phyloP scores from a whole-genome alignment of 2,329 filamentous ascomycete genomes.

The Fusarium sp. region DNA sequence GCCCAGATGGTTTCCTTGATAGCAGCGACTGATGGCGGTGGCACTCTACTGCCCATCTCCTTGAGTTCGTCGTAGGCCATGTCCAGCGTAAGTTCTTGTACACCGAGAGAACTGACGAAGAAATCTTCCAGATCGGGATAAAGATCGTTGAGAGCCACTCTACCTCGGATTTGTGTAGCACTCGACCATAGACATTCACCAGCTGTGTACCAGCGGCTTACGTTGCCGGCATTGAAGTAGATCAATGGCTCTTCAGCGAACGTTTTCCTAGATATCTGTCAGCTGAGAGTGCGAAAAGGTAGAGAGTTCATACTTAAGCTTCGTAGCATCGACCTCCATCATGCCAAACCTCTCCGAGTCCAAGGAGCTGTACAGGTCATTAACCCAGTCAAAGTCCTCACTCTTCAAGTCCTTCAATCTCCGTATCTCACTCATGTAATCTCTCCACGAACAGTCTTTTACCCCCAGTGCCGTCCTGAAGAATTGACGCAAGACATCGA shows the following conservation, averaged over 20 bases:
- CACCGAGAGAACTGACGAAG: conserved; percentile 44
- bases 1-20: conserved; percentile 45
- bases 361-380: conserved; percentile 10
- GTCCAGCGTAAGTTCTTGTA: conserved; percentile 40
- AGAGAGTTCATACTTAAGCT: neutral
- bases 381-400: conserved; percentile 31
- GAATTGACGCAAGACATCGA: conserved; percentile 29
- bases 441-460: conserved; percentile 17
- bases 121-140: conserved; percentile 44
- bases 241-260: conserved; percentile 23
- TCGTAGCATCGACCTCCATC: neutral
- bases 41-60: conserved; percentile 8
- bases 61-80: conserved; percentile 48
- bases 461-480: conserved; percentile 17
- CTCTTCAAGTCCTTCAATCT: neutral
- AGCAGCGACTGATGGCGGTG: conserved; percentile 21
- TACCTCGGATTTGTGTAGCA: conserved; percentile 41
- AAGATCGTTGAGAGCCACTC: conserved; percentile 37
- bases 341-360: neutral
- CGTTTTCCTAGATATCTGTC: neutral
- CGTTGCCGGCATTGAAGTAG: conserved; percentile 2
- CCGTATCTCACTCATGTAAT: conserved; percentile 30
- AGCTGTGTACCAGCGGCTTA: conserved; percentile 41
- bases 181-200: conserved; percentile 49
- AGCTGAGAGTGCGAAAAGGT: neutral